Evolutionary conservation across 2,329 filamentous ascomycete species (phyloP).

Genomic region (Pestalotiopsis sp.): DNA sequence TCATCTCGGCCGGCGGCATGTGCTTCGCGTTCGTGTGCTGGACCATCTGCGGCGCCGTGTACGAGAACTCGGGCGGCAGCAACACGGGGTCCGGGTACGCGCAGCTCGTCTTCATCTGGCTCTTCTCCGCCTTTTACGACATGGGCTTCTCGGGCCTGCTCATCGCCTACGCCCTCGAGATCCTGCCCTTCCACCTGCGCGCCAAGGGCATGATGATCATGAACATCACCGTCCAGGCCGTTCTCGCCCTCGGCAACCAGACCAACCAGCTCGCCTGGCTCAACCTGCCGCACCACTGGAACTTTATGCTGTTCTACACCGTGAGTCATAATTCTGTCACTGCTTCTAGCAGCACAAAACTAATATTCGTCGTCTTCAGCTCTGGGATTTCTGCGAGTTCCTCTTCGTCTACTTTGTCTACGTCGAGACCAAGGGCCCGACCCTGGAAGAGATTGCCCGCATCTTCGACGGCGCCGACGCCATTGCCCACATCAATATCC

Average conservation of each 20-base stretch:
- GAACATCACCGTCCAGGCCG: slow-evolving; percentile 65
- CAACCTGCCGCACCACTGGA: slow-evolving; percentile 61
- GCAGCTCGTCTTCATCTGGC: slow-evolving; percentile 61
- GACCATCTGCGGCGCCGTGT: slow-evolving; percentile 55
- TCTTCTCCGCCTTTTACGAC: slow-evolving; percentile 62
- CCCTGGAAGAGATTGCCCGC: slow-evolving; percentile 69
- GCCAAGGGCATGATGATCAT: slow-evolving; percentile 65
- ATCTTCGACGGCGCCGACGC: slow-evolving; percentile 68
- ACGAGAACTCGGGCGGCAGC: slow-evolving; percentile 47
- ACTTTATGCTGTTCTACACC: slow-evolving; percentile 69
- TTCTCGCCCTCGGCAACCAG: slow-evolving; percentile 63
- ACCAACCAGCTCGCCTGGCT: slow-evolving; percentile 68
- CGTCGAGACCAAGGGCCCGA: slow-evolving; percentile 71
- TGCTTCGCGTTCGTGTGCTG: slow-evolving; percentile 49
- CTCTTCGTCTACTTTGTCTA: slow-evolving; percentile 68
- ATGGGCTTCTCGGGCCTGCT: slow-evolving; percentile 62
- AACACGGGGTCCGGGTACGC: slow-evolving; percentile 51
- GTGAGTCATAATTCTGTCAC: slow-evolving; percentile 33
- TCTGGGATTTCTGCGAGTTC: slow-evolving; percentile 64
- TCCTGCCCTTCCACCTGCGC: slow-evolving; percentile 60
- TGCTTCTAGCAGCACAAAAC: too few relatives aligned
- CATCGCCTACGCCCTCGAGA: slow-evolving; percentile 60
- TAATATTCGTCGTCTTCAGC: slow-evolving; percentile 21
- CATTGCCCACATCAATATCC: slow-evolving; percentile 56
- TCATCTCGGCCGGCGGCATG: slow-evolving; percentile 52